phyloP scores from a whole-genome alignment of 306 rosid genomes.

The Sicyos edulis region DNA sequence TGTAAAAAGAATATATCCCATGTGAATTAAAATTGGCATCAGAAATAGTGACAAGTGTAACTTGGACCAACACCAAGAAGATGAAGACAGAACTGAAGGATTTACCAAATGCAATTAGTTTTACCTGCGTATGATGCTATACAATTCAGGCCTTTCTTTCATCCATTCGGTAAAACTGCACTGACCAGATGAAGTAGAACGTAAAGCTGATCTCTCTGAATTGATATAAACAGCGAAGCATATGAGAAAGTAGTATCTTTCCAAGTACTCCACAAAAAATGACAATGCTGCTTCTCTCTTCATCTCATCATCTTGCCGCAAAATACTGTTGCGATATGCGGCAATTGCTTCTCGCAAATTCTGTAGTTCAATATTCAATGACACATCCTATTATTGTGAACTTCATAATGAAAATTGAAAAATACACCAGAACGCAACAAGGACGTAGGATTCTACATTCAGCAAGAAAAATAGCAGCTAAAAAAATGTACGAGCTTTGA shows the following conservation, averaged over 20 bases:
- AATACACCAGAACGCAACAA: background rate
- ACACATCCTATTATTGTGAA: constrained; percentile 24
- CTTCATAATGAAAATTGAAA: constrained; percentile 3
- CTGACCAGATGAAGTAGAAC: constrained; percentile 39
- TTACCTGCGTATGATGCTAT: constrained; percentile 89
- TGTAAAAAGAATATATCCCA: constrained; percentile 2
- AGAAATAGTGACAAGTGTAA: background rate
- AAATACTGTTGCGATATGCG: constrained; percentile 74
- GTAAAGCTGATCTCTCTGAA: constrained; percentile 53
- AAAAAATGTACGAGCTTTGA: background rate
- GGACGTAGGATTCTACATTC: background rate
- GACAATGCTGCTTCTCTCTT: constrained; percentile 80
- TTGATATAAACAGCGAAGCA: constrained; percentile 88
- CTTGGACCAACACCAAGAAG: background rate
- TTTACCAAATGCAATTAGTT: background rate
- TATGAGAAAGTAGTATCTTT: constrained; percentile 93
- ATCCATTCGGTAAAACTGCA: constrained; percentile 77
- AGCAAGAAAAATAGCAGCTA: background rate
- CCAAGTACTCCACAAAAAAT: constrained; percentile 81
- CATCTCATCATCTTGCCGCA: constrained; percentile 90
- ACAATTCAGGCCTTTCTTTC: constrained; percentile 84
- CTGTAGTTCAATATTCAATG: constrained; percentile 35
- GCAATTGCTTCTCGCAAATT: constrained; percentile 90
- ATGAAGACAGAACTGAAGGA: background rate
- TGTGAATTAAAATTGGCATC: background rate